Conservation (phyloP, 768 basidiomycete genomes). For the Lentinula sp. region DNA sequence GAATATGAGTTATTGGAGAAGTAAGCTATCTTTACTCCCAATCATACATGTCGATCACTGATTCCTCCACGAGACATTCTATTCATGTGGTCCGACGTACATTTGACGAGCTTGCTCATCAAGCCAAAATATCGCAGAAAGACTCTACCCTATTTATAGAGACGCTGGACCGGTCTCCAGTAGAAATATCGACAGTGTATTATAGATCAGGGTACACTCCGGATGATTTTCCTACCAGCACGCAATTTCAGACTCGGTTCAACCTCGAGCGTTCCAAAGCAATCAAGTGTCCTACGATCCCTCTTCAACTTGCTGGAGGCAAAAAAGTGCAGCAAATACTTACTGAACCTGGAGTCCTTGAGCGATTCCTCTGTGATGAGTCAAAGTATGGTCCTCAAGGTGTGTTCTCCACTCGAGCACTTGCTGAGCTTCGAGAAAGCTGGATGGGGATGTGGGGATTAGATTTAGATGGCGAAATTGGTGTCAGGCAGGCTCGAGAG, state of each 20-base stretch:
- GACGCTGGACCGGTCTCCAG: conserved; percentile 23
- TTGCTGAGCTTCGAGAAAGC: conserved; percentile 56
- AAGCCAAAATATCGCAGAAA: conserved; percentile 47
- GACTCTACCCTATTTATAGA: conserved; percentile 39
- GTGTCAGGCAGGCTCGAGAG: conserved; percentile 46
- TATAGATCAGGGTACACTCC: conserved; percentile 89
- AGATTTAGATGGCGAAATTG: conserved; percentile 38
- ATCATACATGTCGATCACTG: neutral
- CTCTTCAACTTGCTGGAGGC: conserved; percentile 89
- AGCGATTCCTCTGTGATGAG: conserved; percentile 54
- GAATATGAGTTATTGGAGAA: conserved; percentile 82
- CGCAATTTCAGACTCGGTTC: conserved; percentile 69
- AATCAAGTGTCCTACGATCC: conserved; percentile 89
- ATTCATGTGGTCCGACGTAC: conserved; percentile 76
- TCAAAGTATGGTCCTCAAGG: conserved; percentile 25
- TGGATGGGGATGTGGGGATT: conserved; percentile 93
- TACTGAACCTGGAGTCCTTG: conserved; percentile 64
- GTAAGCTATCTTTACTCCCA: conserved; percentile 33
- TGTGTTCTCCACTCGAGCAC: conserved; percentile 28
- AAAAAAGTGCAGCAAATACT: conserved; percentile 95
- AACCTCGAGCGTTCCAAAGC: conserved; percentile 76
- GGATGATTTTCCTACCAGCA: conserved; percentile 61
- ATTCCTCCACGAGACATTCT: conserved; percentile 44
- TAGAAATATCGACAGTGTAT: conserved; percentile 86
- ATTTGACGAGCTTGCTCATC: conserved; percentile 56